Conservation (phyloP, 768 basidiomycete species). For the Mycena vitilis region DNA sequence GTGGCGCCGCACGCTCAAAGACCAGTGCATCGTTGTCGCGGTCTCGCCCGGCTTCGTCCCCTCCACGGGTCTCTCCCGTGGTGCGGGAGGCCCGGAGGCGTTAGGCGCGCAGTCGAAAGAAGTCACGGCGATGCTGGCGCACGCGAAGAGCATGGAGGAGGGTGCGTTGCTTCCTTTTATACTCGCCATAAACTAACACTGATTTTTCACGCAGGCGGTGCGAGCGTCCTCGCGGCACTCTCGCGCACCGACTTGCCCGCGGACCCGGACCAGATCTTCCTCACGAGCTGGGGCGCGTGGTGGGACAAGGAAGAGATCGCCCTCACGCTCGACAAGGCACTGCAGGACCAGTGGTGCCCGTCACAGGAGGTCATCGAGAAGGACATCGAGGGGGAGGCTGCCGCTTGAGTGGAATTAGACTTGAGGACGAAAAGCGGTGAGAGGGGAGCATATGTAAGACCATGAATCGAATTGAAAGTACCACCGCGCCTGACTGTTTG, state of each 20-base stretch:
- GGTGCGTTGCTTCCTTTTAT: not conserved
- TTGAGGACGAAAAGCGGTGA: no score
- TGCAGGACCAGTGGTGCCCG: conserved; percentile 27
- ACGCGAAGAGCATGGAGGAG: conserved; percentile 15
- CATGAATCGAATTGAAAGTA: no score
- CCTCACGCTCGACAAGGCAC: conserved; percentile 16
- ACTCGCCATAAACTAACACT: not conserved
- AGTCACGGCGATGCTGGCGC: conserved; percentile 1
- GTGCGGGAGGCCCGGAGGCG: not conserved
- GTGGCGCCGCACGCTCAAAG: conserved; percentile 30
- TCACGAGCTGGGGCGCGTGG: conserved; percentile 38
- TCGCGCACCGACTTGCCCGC: conserved; percentile 26
- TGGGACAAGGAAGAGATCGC: conserved; percentile 18
- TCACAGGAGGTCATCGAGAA: conserved; percentile 24
- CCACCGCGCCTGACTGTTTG: no score
- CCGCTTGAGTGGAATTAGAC: no score
- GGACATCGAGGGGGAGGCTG: not conserved
- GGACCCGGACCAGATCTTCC: conserved; percentile 25
- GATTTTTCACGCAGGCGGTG: conserved; percentile 6
- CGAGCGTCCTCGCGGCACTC: conserved; percentile 24
- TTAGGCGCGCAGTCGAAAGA: not conserved
- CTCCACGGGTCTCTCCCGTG: conserved; percentile 11
- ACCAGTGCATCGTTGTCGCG: conserved; percentile 21
- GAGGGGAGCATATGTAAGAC: no score
- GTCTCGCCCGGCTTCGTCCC: conserved; percentile 33